A percentile compares a stretch with the other conserved stretches of the same genome.
phyloP scores from a whole-genome alignment of 768 basidiomycete species.

The Rhizopogon roseolus region DNA sequence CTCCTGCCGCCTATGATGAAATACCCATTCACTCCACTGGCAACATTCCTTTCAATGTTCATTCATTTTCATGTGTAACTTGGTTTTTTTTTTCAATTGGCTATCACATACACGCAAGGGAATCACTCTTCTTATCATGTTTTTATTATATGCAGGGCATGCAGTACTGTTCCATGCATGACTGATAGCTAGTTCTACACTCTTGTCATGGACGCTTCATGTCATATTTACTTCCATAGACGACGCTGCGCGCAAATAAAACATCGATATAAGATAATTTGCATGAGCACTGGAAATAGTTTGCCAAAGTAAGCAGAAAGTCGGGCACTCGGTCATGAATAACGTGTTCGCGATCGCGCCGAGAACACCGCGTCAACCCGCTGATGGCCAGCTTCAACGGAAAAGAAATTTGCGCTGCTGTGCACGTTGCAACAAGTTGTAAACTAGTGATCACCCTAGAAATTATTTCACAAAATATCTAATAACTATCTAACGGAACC shows the following conservation, averaged over 20 bases:
- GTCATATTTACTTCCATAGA: slow-evolving; percentile 4
- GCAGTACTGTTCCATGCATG: slow-evolving; percentile 2
- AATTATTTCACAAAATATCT: no score
- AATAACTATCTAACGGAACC: no score
- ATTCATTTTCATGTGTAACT: neutral
- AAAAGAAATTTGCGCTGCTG: no score
- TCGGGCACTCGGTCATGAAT: neutral
- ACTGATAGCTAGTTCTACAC: slow-evolving; percentile 9
- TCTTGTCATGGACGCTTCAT: slow-evolving; percentile 4
- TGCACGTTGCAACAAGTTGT: no score
- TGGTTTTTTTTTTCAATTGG: neutral
- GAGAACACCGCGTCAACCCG: no score
- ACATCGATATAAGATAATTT: neutral
- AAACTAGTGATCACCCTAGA: no score
- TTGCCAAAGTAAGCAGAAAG: neutral
- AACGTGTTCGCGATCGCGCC: no score
- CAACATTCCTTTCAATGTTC: slow-evolving; percentile 9
- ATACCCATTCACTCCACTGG: slow-evolving; percentile 12
- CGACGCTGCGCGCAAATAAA: slow-evolving; percentile 7
- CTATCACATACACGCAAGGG: neutral
- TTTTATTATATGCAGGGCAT: slow-evolving; percentile 6
- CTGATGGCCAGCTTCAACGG: no score
- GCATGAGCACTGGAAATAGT: no score
- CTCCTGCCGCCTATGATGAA: slow-evolving; percentile 17
- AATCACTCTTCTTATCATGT: slow-evolving; percentile 13